Conservation (phyloP, 1,139 yeast species). For the Arxiozyma telluris region DNA sequence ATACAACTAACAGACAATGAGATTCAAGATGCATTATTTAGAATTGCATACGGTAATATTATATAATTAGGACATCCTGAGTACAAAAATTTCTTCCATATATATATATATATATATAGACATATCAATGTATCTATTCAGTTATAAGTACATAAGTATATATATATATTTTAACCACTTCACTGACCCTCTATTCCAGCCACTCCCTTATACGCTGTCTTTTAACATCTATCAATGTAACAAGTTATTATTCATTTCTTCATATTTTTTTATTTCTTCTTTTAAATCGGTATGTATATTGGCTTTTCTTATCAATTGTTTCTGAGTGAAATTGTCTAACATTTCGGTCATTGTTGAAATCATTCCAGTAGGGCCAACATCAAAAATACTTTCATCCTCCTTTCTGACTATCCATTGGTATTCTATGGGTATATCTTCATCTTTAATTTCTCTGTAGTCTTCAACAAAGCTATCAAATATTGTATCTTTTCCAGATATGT, state of each 20-base stretch:
- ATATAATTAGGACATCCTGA: conserved; percentile 4
- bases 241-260: conserved; percentile 12
- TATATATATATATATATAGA: not conserved
- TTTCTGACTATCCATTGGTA: conserved; percentile 43
- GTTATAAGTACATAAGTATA: conserved; percentile 1
- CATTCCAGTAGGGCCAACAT: conserved; percentile 66
- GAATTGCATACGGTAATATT: conserved; percentile 24
- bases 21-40: conserved; percentile 32
- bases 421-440: conserved; percentile 7
- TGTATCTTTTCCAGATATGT: not conserved
- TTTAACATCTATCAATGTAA: not conserved
- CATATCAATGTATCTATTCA: not conserved
- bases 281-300: conserved; percentile 7
- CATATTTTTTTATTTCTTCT: conserved; percentile 16
- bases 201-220: not conserved
- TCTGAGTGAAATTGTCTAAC: conserved; percentile 28
- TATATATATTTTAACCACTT: not conserved
- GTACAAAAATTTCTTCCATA: not conserved
- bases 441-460: conserved; percentile 36
- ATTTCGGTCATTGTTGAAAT: conserved; percentile 53
- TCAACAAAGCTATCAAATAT: conserved; percentile 8
- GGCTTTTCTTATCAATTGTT: conserved; percentile 8
- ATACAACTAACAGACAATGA: conserved; percentile 28
- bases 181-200: not conserved
- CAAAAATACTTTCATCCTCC: conserved; percentile 45